Evolutionary conservation across 1,284 basidiomycete species (phyloP).

Genomic region (Pulveroboletus sp.): DNA sequence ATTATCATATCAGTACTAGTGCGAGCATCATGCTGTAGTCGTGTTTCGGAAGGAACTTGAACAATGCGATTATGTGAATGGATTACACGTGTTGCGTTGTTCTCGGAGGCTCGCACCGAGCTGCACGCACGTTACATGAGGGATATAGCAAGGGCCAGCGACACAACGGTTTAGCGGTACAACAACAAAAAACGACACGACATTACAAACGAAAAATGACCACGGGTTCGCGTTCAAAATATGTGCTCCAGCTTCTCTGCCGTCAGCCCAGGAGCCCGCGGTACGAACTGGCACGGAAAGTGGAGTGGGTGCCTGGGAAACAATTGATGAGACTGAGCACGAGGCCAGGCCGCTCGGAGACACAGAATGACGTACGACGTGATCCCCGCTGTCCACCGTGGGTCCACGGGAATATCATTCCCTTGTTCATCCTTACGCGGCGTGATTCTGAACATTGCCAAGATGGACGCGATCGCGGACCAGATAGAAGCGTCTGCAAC

Average conservation of each 20-base stretch:
- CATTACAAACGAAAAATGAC: not conserved
- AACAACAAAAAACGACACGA: not conserved
- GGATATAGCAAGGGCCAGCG: too few relatives aligned
- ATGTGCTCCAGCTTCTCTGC: constrained; percentile 24
- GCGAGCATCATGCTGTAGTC: not conserved
- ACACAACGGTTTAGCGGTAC: constrained; percentile 1
- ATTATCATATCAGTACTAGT: constrained; percentile 3
- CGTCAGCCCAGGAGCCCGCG: constrained; percentile 23
- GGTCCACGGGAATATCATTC: constrained; percentile 28
- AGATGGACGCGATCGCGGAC: constrained; percentile 35
- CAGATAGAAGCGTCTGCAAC: constrained; percentile 38
- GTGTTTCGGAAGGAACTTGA: not conserved
- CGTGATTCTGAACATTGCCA: constrained; percentile 33
- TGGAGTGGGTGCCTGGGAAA: constrained; percentile 24
- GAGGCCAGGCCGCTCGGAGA: too few relatives aligned
- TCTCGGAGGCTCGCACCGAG: not conserved
- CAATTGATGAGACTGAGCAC: too few relatives aligned
- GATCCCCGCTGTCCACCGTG: constrained; percentile 29
- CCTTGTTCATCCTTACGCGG: constrained; percentile 32
- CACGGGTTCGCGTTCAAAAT: constrained; percentile 14
- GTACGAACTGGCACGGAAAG: constrained; percentile 31
- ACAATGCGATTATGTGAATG: not conserved
- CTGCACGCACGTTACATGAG: too few relatives aligned
- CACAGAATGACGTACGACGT: constrained; percentile 27
- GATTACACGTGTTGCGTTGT: not conserved